Conservation (phyloP, 106 monocot species). For the Phalaenopsis aphrodite region DNA sequence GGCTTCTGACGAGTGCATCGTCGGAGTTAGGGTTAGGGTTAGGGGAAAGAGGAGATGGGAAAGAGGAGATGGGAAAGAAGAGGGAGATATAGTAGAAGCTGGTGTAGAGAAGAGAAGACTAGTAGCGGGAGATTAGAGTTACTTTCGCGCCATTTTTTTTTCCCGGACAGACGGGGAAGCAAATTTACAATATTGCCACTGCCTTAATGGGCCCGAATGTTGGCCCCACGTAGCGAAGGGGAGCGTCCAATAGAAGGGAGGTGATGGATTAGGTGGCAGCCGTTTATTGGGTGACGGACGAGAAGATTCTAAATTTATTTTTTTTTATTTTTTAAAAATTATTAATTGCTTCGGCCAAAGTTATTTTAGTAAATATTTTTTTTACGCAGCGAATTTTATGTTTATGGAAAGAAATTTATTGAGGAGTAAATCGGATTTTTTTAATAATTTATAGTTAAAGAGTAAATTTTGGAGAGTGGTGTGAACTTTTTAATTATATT, state of each 20-base stretch:
- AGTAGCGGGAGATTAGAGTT: conserved; percentile 26
- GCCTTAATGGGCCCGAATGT: neutral
- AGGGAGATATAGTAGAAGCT: conserved; percentile 6
- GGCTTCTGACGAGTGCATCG: conserved; percentile 13
- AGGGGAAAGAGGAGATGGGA: no score
- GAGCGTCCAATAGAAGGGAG: no score
- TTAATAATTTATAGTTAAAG: no score
- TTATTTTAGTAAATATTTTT: neutral
- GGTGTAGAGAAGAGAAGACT: neutral
- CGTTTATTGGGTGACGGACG: neutral
- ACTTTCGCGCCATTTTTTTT: conserved; percentile 22
- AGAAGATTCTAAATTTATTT: neutral
- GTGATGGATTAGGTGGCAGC: neutral
- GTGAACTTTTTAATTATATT: no score
- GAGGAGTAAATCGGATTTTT: no score
- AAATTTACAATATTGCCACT: neutral
- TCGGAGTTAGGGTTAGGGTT: conserved; percentile 5
- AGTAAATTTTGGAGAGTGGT: no score
- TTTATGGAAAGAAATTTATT: no score
- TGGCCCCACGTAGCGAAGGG: neutral
- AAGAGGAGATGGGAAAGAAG: neutral
- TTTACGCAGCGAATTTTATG: no score
- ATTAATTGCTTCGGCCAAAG: neutral
- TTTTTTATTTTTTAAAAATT: neutral
- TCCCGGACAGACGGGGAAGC: neutral